phyloP scores from a whole-genome alignment of 2,329 filamentous ascomycete genomes.

The Pseudonectria buxi region DNA sequence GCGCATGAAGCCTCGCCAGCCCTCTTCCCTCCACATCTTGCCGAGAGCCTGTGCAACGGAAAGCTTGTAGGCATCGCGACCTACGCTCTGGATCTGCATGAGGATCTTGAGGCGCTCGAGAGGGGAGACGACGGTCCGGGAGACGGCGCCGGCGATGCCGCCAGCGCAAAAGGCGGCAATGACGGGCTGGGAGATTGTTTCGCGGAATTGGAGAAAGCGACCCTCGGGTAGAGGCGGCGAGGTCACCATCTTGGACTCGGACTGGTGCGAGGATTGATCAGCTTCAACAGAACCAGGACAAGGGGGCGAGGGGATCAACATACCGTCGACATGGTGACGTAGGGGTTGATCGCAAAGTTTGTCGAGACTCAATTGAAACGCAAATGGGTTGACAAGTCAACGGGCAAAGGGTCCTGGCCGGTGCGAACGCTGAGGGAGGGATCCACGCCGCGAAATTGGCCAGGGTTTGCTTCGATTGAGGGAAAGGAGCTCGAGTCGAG shows the following conservation, averaged over 20 bases:
- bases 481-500: background rate
- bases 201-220: slow-evolving; percentile 31
- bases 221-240: slow-evolving; percentile 20
- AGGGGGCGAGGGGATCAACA: slow-evolving; percentile 4
- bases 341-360: slow-evolving; percentile 6
- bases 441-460: background rate
- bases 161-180: slow-evolving; percentile 90
- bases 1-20: slow-evolving; percentile 94
- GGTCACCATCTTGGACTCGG: slow-evolving; percentile 1
- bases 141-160: slow-evolving; percentile 93
- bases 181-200: slow-evolving; percentile 70
- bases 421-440: too few species aligned
- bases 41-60: slow-evolving; percentile 79
- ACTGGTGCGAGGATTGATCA: slow-evolving; percentile 9
- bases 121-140: slow-evolving; percentile 91
- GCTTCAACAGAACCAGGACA: background rate
- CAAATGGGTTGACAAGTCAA: slow-evolving; percentile 3
- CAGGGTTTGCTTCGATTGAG: slow-evolving; percentile 1
- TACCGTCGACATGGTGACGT: slow-evolving; percentile 26
- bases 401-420: background rate
- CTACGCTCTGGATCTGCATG: slow-evolving; percentile 90
- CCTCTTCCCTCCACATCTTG: slow-evolving; percentile 97
- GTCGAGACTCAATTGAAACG: slow-evolving; percentile 12
- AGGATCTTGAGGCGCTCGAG: slow-evolving; percentile 95
- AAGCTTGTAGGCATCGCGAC: slow-evolving; percentile 87